Base-by-base conservation (phyloP, 176 grass and related monocot species). In the Avena atlantica region DNA sequence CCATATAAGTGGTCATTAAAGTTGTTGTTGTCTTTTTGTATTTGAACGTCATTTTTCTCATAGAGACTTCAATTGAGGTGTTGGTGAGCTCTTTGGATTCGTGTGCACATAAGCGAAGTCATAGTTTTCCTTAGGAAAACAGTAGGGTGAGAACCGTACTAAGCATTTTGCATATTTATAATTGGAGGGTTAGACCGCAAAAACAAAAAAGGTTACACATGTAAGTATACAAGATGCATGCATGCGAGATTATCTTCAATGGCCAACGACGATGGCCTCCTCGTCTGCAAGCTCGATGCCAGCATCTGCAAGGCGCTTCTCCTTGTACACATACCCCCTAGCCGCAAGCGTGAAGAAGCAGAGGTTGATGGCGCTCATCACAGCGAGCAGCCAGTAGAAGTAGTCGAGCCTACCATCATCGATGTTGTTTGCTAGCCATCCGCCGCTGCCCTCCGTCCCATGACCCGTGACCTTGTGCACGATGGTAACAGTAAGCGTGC, bases 331-430 rank as follows among this genome's bases (percentile, higher is more conserved):
- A 15, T 99, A 99, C 0, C 94, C 94, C 58, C n/a, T 96, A 1
- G 94, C 94, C 8, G 69, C 80, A 21, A 89, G 0, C 8, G 85
- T 75, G 89, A 96, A 99, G 17, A 90, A 40, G 4, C 4, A 68
- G 1, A 94, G 34, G 81, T 99, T 99, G 14, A 89, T 3, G 7
- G 13, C 24, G 76, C 97, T 93, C 29, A 99, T 78, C 9, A 87
- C 86, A 4, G 87, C 92, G 12, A 99, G 89, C 23, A 96, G 52
- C 94, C 97, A 96, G 81, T 99, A 99, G 89, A 99, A 99, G 89
- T 99, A 86, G 61, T 99, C 87, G 52, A 99, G 91, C 91, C 85
- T 90, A 0, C 97, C 94, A 0, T 99, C 1, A 50, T 99, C 42
- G 27, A 99, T 83, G 80, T 99, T 94, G 79, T 99, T 86, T 0